phyloP scores from a whole-genome alignment of 306 rosid species.

The Quercus glauca region DNA sequence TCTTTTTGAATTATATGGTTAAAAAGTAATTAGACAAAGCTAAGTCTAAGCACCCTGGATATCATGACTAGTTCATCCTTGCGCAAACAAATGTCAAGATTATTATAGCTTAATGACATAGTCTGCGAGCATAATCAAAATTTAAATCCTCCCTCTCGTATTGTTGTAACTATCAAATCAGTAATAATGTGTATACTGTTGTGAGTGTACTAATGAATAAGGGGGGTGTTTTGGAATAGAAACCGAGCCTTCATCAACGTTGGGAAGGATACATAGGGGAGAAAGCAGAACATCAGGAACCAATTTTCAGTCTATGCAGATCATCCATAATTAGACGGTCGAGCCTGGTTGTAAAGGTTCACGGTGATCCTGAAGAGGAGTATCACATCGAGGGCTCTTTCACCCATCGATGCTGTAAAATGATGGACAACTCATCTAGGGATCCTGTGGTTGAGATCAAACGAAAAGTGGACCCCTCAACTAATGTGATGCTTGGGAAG shows the following conservation, averaged over 20 bases:
- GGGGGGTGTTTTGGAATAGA: neutral
- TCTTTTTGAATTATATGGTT: too few species aligned
- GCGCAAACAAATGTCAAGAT: too few species aligned
- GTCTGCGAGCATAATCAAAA: rapidly evolving
- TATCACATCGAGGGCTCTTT: conserved; percentile 26
- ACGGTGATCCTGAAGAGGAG: conserved; percentile 24
- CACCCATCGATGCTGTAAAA: conserved; percentile 14
- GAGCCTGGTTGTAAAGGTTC: conserved; percentile 12
- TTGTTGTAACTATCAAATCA: too few species aligned
- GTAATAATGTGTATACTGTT: too few species aligned
- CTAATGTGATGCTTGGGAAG: conserved; percentile 24
- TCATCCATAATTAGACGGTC: conserved; percentile 33
- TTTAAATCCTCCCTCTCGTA: too few species aligned
- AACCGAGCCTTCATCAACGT: conserved; percentile 29
- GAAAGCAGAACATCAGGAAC: conserved; percentile 10
- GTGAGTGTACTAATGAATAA: too few species aligned
- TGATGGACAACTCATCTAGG: neutral
- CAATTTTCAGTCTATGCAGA: conserved; percentile 14
- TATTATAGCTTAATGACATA: too few species aligned
- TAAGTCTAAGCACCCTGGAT: too few species aligned
- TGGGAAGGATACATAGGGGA: conserved; percentile 32
- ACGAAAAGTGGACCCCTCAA: conserved; percentile 20
- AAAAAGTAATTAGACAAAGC: too few species aligned
- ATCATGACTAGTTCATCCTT: too few species aligned
- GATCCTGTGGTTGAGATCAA: conserved; percentile 24